Base-by-base conservation (phyloP, 306 rosid species). In the Begonia peltatifolia region DNA sequence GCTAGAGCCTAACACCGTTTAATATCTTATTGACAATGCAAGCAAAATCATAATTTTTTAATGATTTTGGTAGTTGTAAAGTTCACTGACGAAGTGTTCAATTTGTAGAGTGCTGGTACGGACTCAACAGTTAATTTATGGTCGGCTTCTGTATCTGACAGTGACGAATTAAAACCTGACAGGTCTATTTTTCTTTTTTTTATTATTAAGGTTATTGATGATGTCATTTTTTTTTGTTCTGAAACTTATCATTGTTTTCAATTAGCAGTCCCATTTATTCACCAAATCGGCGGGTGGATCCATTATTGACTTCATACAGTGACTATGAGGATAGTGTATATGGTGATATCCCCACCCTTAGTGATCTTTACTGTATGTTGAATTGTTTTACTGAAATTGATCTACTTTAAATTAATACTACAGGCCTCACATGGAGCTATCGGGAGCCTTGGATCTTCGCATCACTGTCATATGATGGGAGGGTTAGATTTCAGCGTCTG, bases 361-460 rank as follows among this genome's bases (percentile, higher is more conserved):
- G 1, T 30, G 38, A 30, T 30, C 9, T 7, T 5, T 30, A 30
- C 38, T 30, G 38, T 30, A 30, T 30, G 38, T 30, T 30, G 38
- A 30, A 30, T 30, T 30, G 38, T 30, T 30, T 30, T 30, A 7
- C 38, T 30, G 38, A 30, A 30, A 30, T 30, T 30, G 6, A 30
- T 9, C 38, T 30, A 6, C 38, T 17, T 43, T 58, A 50, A 44
- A 25, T 67, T 74, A 23, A 60, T 65, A 56, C 56, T 64, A 15
- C 68, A 86, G 99, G 99, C 73, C 88, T 92, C 38, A 78, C 85
- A 4, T 86, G 99, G 99, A 90, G 99, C 71, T 75, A 72, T 60
- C 81, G 96, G 53, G 93, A 86, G 67, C 99, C 96, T 44, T 81
- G 94, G 96, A 92, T 86, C 62, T 92, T 86, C 69, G 94, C 96